These are phyloP conservation scores for Ascochyta clinopodiicola DNA, from an alignment of 2,329 filamentous ascomycete species.

Conservation along the genomic window DNA sequence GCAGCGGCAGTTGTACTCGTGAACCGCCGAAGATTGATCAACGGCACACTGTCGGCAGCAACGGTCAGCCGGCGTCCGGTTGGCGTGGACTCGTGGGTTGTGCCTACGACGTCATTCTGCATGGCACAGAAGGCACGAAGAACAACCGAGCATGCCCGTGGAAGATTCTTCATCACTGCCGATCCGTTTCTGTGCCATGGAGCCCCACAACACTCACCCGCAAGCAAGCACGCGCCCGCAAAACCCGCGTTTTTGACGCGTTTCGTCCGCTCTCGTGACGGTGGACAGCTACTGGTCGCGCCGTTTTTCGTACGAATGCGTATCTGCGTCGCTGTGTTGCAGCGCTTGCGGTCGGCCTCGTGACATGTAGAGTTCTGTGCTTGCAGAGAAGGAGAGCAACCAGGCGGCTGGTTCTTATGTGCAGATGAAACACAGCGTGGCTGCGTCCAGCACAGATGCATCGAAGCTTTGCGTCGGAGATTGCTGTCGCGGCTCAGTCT, in stretches of 20 bases:
- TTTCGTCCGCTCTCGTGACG: not conserved
- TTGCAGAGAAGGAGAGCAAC: not conserved
- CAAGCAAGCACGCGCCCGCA: not conserved
- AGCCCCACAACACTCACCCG: slow-evolving; percentile 6
- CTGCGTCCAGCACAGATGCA: not conserved
- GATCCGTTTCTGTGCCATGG: not conserved
- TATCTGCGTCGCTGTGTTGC: not conserved
- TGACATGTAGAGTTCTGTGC: not conserved
- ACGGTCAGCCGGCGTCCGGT: not conserved
- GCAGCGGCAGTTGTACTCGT: no score
- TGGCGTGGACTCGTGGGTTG: not conserved
- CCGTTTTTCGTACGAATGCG: slow-evolving; percentile 1
- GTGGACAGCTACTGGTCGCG: not conserved
- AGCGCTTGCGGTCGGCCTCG: not conserved
- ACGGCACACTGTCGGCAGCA: not conserved
- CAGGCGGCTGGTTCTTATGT: not conserved
- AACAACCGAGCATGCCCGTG: slow-evolving; percentile 5
- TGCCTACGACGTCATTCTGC: slow-evolving; percentile 10
- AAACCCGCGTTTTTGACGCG: not conserved
- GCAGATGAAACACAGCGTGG: not conserved
- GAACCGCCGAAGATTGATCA: no score
- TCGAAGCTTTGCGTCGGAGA: not conserved
- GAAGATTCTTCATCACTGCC: not conserved
- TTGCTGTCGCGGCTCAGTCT: not conserved
- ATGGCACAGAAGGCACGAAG: slow-evolving; percentile 8